phyloP scores from a whole-genome alignment of 2,329 filamentous ascomycete species.

The Plectosphaerella sp. region DNA sequence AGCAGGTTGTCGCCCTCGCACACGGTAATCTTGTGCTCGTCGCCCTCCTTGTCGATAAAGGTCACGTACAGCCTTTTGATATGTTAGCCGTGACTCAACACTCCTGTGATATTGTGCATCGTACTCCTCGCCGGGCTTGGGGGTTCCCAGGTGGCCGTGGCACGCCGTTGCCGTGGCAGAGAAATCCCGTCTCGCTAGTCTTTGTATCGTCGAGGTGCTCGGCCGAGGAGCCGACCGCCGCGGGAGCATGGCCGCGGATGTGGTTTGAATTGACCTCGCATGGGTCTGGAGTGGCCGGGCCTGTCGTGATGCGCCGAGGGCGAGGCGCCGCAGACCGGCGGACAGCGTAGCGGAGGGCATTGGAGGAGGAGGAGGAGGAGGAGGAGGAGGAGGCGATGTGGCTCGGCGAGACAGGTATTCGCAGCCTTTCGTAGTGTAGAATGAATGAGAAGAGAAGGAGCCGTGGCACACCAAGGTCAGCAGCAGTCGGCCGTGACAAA shows the following conservation, averaged over 20 bases:
- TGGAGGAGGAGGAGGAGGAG: neutral
- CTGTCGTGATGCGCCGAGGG: conserved; percentile 21
- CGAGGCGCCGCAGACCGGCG: conserved; percentile 25
- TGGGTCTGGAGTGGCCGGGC: conserved; percentile 17
- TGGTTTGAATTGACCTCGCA: conserved; percentile 1
- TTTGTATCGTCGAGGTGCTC: conserved; percentile 3
- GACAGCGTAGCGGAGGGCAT: neutral
- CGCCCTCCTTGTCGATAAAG: conserved; percentile 87
- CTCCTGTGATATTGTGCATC: conserved; percentile 22
- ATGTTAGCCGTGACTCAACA: neutral
- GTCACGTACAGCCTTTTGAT: conserved; percentile 71
- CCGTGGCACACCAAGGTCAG: neutral
- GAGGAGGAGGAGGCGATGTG: neutral
- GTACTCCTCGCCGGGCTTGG: conserved; percentile 89
- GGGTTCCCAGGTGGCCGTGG: conserved; percentile 79
- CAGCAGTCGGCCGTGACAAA: neutral
- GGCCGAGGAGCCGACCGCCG: neutral
- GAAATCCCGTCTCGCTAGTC: conserved; percentile 46
- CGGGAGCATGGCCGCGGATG: neutral
- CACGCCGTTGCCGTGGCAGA: conserved; percentile 53
- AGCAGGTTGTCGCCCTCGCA: conserved; percentile 86
- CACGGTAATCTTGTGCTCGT: conserved; percentile 72
- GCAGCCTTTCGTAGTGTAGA: neutral
- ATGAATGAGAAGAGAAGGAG: neutral
- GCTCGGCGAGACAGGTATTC: neutral